Percentiles rank a stretch among this genome's conserved stretches.
phyloP scores from a whole-genome alignment of 139 green algal species.

The Zygnema circumcarinatum region DNA sequence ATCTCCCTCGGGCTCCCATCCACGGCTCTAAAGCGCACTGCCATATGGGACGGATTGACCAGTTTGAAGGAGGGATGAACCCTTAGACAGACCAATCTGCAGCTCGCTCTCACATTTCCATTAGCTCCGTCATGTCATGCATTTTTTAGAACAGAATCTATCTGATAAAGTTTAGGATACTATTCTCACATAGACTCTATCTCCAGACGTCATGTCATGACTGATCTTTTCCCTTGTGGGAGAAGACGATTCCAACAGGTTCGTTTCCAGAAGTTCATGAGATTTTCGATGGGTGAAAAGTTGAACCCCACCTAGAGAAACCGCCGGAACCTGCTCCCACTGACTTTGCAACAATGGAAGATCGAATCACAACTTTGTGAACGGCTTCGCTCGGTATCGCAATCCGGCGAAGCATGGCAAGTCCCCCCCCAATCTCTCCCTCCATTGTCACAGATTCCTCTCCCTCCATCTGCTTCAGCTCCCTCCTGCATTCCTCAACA shows the following conservation, averaged over 20 bases:
- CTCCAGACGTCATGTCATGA: no score
- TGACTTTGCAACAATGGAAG: constrained; percentile 5
- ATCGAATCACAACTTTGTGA: constrained; percentile 1
- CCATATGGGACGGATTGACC: not conserved
- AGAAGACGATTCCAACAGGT: not conserved
- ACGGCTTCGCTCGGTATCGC: not conserved
- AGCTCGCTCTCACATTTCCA: not conserved
- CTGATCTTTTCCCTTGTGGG: no score
- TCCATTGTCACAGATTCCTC: constrained; percentile 26
- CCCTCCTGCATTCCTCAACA: constrained; percentile 12
- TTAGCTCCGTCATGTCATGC: not conserved
- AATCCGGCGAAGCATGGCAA: constrained; percentile 22
- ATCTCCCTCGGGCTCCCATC: not conserved
- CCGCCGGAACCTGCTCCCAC: constrained; percentile 32
- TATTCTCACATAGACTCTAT: no score
- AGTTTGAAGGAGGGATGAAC: constrained; percentile 30
- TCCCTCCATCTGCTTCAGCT: not conserved
- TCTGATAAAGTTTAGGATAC: not conserved
- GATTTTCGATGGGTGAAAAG: not conserved
- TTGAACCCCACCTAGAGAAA: constrained; percentile 25
- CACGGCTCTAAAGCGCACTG: no score
- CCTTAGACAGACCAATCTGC: constrained; percentile 17
- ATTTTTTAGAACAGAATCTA: constrained; percentile 1
- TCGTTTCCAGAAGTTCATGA: not conserved
- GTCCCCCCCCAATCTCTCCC: constrained; percentile 19